phyloP scores from a whole-genome alignment of 2,329 filamentous ascomycete genomes.

The Paecilomyces formosus region DNA sequence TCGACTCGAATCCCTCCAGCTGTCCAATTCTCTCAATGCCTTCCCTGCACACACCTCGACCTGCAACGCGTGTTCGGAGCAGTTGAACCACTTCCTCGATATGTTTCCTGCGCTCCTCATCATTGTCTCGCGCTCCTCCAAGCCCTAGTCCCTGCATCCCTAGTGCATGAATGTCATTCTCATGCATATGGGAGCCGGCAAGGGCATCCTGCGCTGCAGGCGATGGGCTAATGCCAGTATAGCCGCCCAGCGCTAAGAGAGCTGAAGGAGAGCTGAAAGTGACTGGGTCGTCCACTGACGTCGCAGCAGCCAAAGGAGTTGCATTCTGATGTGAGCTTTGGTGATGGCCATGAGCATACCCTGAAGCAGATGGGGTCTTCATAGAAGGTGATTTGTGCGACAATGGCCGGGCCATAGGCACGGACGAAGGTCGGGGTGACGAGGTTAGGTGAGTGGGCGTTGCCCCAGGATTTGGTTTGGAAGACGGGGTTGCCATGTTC shows the following conservation, averaged over 20 bases:
- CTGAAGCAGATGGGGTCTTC: conserved; percentile 35
- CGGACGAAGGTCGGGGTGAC: conserved; percentile 35
- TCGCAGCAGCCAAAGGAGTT: conserved; percentile 32
- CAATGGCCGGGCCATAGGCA: conserved; percentile 30
- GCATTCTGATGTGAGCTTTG: conserved; percentile 35
- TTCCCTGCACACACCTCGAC: conserved; percentile 37
- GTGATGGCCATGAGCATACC: conserved; percentile 26
- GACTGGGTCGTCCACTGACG: conserved; percentile 33
- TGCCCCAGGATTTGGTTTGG: conserved; percentile 33
- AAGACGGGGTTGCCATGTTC: conserved; percentile 38
- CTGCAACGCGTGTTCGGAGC: conserved; percentile 32
- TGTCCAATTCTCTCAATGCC: conserved; percentile 35
- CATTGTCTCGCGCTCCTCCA: conserved; percentile 28
- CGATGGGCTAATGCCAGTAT: conserved; percentile 33
- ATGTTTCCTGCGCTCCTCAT: conserved; percentile 33
- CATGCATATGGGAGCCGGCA: conserved; percentile 28
- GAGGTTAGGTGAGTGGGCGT: conserved; percentile 38
- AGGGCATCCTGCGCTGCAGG: conserved; percentile 30
- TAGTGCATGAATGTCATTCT: conserved; percentile 31
- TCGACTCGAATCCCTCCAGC: conserved; percentile 38
- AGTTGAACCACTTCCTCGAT: conserved; percentile 35
- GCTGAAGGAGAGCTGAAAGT: conserved; percentile 40
- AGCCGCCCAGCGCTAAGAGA: conserved; percentile 35
- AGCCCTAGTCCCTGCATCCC: conserved; percentile 32
- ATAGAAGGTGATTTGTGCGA: conserved; percentile 40